These are phyloP conservation scores for Microcyclospora tardicrescens DNA, from an alignment of 2,329 filamentous ascomycete genomes.

Conservation along the genomic window DNA sequence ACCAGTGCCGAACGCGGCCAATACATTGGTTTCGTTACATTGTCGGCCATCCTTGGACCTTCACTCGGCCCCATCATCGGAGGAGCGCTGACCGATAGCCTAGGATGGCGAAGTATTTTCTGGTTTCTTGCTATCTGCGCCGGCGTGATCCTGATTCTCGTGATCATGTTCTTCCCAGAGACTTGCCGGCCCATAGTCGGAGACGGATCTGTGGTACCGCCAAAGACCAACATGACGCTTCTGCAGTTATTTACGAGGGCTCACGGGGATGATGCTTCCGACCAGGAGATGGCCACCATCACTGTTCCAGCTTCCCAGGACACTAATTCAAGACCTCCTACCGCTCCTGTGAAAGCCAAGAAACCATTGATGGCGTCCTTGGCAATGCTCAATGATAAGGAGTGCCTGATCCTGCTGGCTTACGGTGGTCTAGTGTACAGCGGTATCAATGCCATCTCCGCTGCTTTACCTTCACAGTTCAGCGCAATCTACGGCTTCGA, in stretches of 20 bases:
- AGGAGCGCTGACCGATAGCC: slow-evolving; percentile 21
- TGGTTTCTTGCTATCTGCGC: slow-evolving; percentile 34
- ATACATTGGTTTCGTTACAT: slow-evolving; percentile 27
- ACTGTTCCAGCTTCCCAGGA: too few species aligned
- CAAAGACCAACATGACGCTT: too few species aligned
- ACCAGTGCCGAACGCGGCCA: slow-evolving; percentile 23
- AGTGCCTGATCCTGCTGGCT: not conserved
- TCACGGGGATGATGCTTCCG: too few species aligned
- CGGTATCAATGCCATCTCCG: not conserved
- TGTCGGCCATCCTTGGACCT: slow-evolving; percentile 10
- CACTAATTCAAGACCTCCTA: too few species aligned
- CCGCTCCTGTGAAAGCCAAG: too few species aligned
- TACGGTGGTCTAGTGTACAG: not conserved
- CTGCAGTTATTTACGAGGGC: too few species aligned
- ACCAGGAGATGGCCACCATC: too few species aligned
- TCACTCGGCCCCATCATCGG: slow-evolving; percentile 18
- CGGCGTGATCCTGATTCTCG: slow-evolving; percentile 18
- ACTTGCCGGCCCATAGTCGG: slow-evolving; percentile 31
- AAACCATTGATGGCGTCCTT: too few species aligned
- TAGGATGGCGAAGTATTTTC: slow-evolving; percentile 26
- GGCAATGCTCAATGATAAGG: too few species aligned
- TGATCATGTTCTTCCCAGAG: slow-evolving; percentile 23
- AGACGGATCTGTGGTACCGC: slow-evolving; percentile 20
- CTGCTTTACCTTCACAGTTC: not conserved
- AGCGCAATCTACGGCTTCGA: slow-evolving; percentile 21